Conservation (phyloP, 108 stramenopile species). For the Schizochytrium sp. region DNA sequence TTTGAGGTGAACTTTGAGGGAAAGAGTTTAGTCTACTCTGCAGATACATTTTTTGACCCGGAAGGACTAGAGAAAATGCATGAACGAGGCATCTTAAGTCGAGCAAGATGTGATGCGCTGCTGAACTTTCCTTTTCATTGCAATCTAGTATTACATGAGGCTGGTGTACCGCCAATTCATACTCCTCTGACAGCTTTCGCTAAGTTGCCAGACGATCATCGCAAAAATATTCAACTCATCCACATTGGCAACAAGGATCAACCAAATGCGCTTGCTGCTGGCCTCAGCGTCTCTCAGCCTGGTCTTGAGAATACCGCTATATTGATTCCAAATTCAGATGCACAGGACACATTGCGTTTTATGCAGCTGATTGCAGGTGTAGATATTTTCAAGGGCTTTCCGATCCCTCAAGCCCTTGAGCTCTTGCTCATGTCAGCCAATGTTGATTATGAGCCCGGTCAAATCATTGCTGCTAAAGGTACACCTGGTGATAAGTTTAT, state of each 20-base stretch:
- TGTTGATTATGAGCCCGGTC: constrained; percentile 63
- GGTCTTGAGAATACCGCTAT: constrained; percentile 69
- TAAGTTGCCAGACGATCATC: constrained; percentile 60
- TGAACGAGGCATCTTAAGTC: constrained; percentile 65
- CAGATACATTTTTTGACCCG: constrained; percentile 69
- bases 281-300: constrained; percentile 65
- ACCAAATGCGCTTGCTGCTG: constrained; percentile 59
- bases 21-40: constrained; percentile 67
- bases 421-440: constrained; percentile 66
- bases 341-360: constrained; percentile 63
- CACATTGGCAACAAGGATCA: constrained; percentile 65
- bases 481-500: constrained; percentile 61
- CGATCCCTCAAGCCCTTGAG: constrained; percentile 68
- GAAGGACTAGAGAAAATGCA: constrained; percentile 64
- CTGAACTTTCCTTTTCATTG: constrained; percentile 71
- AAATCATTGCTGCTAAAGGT: constrained; percentile 62
- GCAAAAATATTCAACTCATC: constrained; percentile 64
- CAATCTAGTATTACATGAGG: constrained; percentile 67
- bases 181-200: constrained; percentile 64
- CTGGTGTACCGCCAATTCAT: constrained; percentile 68
- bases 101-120: constrained; percentile 67
- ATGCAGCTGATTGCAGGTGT: constrained; percentile 68
- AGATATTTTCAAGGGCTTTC: constrained; percentile 63
- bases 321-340: constrained; percentile 58
- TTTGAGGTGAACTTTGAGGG: constrained; percentile 66